These are phyloP conservation scores for Lentinula guzmanii DNA, from an alignment of 768 basidiomycete species.

Conservation along the genomic window DNA sequence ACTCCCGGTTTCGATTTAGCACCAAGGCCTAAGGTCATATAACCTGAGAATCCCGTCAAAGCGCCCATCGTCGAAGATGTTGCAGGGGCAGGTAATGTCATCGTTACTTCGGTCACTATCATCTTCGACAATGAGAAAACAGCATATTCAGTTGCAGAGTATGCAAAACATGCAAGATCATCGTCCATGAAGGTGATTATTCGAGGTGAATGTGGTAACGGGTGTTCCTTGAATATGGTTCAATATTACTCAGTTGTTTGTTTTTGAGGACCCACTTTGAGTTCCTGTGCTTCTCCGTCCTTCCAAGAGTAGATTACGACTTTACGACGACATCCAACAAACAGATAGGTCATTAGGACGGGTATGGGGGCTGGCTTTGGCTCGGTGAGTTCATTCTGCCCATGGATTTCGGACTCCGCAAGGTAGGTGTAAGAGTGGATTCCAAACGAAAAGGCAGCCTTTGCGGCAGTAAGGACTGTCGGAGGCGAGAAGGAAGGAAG, in stretches of 20 bases:
- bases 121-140: conserved; percentile 62
- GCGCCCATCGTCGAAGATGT: conserved; percentile 60
- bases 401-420: conserved; percentile 16
- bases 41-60: conserved; percentile 72
- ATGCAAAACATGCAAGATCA: conserved; percentile 65
- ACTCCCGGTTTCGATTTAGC: conserved; percentile 66
- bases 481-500: conserved; percentile 68
- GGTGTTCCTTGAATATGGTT: conserved; percentile 56
- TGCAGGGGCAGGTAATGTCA: conserved; percentile 38
- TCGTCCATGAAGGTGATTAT: conserved; percentile 67
- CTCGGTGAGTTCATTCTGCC: conserved; percentile 13
- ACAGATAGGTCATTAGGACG: conserved; percentile 64
- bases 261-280: conserved; percentile 43
- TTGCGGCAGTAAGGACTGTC: conserved; percentile 69
- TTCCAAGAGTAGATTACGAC: conserved; percentile 83
- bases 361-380: conserved; percentile 45
- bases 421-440: conserved; percentile 58
- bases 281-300: conserved; percentile 73
- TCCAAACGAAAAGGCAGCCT: conserved; percentile 79
- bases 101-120: conserved; percentile 48
- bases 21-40: conserved; percentile 80
- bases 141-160: conserved; percentile 73
- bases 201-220: conserved; percentile 87
- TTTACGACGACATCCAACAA: conserved; percentile 82
- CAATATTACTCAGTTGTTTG: background rate